A percentile compares a stretch with the other conserved stretches of the same genome.
Conservation (phyloP, 2,329 filamentous ascomycete genomes). For the Trichoderma sp. region DNA sequence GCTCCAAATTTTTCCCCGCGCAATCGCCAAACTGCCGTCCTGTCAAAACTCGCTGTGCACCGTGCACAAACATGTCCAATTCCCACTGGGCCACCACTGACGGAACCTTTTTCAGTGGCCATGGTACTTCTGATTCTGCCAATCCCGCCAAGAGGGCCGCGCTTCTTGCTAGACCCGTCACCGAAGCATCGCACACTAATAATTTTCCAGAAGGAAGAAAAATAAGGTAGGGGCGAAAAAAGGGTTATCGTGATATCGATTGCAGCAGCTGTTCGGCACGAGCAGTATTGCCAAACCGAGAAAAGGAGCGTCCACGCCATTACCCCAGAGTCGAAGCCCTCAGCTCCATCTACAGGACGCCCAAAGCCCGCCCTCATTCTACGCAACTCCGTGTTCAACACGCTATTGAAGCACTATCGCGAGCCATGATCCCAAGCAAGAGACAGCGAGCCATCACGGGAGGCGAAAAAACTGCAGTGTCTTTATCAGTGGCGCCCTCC, state of each 20-base stretch:
- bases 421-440: not conserved
- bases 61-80: not conserved
- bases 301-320: not conserved
- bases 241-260: not conserved
- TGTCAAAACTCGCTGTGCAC: conserved; percentile 2
- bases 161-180: conserved; percentile 16
- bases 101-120: conserved; percentile 5
- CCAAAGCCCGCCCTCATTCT: not conserved
- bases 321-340: not conserved
- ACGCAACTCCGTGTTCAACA: not conserved
- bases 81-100: not conserved
- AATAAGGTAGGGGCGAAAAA: not conserved
- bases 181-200: conserved; percentile 21
- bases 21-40: not conserved
- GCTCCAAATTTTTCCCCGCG: not conserved
- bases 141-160: not conserved
- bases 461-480: not conserved
- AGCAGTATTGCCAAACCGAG: not conserved
- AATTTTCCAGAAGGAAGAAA: conserved; percentile 13
- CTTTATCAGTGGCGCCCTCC: conserved; percentile 19
- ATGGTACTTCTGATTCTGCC: conserved; percentile 18
- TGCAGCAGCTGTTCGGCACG: not conserved
- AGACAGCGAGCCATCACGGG: not conserved
- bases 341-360: not conserved
- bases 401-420: not conserved